These are phyloP conservation scores for Amyloporia xantha DNA, from an alignment of 768 basidiomycete genomes.

Conservation along the genomic window DNA sequence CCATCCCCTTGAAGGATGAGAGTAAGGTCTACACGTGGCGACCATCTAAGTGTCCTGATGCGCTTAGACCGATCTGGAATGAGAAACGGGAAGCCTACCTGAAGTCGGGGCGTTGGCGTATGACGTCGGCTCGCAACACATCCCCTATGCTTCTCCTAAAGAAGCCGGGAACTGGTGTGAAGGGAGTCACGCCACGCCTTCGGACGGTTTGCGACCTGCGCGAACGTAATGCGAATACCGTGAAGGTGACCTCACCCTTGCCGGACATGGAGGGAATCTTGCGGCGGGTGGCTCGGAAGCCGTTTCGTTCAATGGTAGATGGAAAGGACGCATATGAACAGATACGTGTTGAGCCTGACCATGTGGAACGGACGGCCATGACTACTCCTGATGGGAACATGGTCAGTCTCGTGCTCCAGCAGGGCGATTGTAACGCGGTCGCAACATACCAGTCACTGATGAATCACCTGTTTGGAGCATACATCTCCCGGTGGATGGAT, in stretches of 20 bases:
- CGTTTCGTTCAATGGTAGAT: conserved; percentile 18
- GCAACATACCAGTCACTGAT: conserved; percentile 25
- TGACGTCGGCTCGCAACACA: conserved; percentile 21
- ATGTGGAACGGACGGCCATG: conserved; percentile 18
- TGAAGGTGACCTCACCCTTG: conserved; percentile 19
- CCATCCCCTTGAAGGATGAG: conserved; percentile 29
- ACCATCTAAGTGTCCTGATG: conserved; percentile 22
- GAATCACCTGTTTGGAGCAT: conserved; percentile 21
- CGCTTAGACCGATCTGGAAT: conserved; percentile 11
- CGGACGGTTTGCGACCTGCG: conserved; percentile 11
- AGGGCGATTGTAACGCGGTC: conserved; percentile 26
- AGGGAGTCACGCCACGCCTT: conserved; percentile 6
- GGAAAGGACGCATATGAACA: conserved; percentile 26
- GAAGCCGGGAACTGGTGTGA: conserved; percentile 17
- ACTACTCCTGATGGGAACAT: conserved; percentile 25
- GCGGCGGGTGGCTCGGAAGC: conserved; percentile 7
- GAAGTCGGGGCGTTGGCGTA: conserved; percentile 24
- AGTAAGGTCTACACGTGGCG: conserved; percentile 28
- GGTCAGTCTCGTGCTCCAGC: conserved; percentile 25
- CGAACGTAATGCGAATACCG: conserved; percentile 19
- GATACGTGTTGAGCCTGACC: conserved; percentile 17
- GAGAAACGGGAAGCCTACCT: conserved; percentile 19
- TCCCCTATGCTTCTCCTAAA: conserved; percentile 28
- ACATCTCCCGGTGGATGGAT: conserved; percentile 25
- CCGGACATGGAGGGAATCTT: conserved; percentile 23